Base-by-base conservation (phyloP, 139 green algal genomes). In the Coelastrella sp. region DNA sequence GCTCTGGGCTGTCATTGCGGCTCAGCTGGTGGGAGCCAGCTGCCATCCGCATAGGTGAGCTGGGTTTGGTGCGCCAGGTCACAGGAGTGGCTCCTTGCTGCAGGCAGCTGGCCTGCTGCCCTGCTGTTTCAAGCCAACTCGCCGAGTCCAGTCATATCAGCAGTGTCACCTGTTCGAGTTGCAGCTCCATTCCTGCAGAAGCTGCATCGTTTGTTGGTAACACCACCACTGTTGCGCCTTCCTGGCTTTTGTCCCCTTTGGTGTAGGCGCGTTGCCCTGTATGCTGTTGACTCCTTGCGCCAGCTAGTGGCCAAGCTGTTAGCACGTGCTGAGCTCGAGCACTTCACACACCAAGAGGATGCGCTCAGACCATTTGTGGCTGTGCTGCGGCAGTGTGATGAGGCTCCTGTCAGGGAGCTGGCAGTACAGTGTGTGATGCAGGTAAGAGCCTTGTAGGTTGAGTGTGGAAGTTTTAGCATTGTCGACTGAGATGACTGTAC, bases 311-410 rank as follows among this genome's bases (percentile, higher is more conserved):
- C 88, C 8, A 96, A 96, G 91, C 96, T 98, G 92, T 91, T 98
- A 75, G 91, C 95, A 60, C 90, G 95, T 58, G 93, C 95, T 5
- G 97, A 98, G 93, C 94, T 98, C 57, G 91, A 94, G 19, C 95
- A 97, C 89, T 99, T 97, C 92, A 97, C 93, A 7, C 87, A 94
- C 79, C 92, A 96, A 90, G 96, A 98, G 83, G 96, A 98, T 83
- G 97, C 97, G 32, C 86, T 99, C 82, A 93, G 95, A 68, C 97
- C 97, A 5, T 99, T 99, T 90, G 96, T 98, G 82, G 88, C 96
- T 3, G 94, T 99, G 81, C 96, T 99, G 94, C 93, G 96, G 54
- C 93, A 97, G 73, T 95, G 89, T 60, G 94, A 95, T 76, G 93
- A 92, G 32, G 80, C 95, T 5, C 91, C 90, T 61, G 97, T 98